phyloP scores from a whole-genome alignment of 768 basidiomycete genomes.

The Leucocoprinus sp. region DNA sequence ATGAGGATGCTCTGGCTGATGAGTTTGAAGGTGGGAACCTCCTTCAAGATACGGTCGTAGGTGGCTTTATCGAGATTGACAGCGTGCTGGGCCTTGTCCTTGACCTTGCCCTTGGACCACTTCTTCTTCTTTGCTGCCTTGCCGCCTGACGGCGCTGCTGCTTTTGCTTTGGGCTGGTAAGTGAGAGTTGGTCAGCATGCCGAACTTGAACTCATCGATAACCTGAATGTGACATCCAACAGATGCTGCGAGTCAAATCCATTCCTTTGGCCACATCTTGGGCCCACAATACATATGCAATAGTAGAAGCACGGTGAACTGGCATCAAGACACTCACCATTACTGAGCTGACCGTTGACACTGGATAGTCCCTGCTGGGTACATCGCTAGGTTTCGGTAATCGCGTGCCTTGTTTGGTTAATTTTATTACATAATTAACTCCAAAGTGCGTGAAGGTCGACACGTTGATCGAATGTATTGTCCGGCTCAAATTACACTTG shows the following conservation, averaged over 20 bases:
- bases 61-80: constrained; percentile 91
- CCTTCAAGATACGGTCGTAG: constrained; percentile 93
- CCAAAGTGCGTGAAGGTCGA: constrained; percentile 19
- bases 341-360: constrained; percentile 33
- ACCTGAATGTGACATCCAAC: constrained; percentile 31
- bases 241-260: constrained; percentile 4
- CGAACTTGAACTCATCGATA: constrained; percentile 26
- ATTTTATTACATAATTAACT: constrained; percentile 22
- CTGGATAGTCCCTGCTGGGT: constrained; percentile 21
- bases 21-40: constrained; percentile 98
- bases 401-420: constrained; percentile 34
- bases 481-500: constrained; percentile 4
- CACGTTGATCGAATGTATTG: constrained; percentile 27
- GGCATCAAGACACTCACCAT: constrained; percentile 31
- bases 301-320: constrained; percentile 3
- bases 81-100: constrained; percentile 99
- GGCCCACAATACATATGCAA: constrained; percentile 2
- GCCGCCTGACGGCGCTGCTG: constrained; percentile 58
- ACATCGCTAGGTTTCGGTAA: constrained; percentile 15
- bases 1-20: constrained; percentile 98
- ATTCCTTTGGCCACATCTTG: constrained; percentile 1
- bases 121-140: constrained; percentile 99
- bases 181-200: constrained; percentile 17
- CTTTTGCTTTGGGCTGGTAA: constrained; percentile 66
- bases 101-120: constrained; percentile 99